A percentile compares a stretch with the other conserved stretches of the same genome.
phyloP scores from a whole-genome alignment of 2,329 filamentous ascomycete genomes.

The Trichoderma sp. region DNA sequence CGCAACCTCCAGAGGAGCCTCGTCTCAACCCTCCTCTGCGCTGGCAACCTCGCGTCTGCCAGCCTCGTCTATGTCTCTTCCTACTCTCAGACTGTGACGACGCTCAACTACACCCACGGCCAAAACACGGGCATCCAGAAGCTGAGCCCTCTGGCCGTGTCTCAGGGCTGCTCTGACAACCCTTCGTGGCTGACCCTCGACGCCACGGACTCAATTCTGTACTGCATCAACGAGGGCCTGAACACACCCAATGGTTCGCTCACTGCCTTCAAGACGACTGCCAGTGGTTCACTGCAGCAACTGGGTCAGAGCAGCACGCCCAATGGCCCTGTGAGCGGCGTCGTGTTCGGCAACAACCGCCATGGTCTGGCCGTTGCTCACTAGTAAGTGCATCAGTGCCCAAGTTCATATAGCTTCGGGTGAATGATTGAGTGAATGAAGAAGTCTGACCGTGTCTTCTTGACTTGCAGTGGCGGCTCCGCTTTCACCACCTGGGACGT shows the following conservation, averaged over 20 bases:
- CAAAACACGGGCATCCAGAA: conserved; percentile 33
- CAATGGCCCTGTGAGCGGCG: conserved; percentile 49
- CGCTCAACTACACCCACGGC: conserved; percentile 45
- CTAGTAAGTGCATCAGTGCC: conserved; percentile 44
- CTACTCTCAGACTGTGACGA: conserved; percentile 52
- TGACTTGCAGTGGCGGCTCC: conserved; percentile 36
- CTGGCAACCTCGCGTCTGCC: conserved; percentile 39
- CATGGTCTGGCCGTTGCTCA: conserved; percentile 48
- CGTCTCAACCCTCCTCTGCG: conserved; percentile 29
- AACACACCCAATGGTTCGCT: conserved; percentile 52
- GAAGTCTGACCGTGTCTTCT: neutral
- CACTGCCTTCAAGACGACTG: conserved; percentile 43
- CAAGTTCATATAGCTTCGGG: too few species aligned
- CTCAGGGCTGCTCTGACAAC: conserved; percentile 53
- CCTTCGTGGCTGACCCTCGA: conserved; percentile 65
- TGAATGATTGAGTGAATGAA: neutral
- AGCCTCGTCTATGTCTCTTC: conserved; percentile 52
- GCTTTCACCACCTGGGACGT: conserved; percentile 51
- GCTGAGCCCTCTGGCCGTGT: conserved; percentile 48
- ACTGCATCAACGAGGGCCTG: conserved; percentile 63
- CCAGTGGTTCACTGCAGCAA: conserved; percentile 45
- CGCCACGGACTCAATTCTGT: conserved; percentile 51
- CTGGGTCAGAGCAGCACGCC: conserved; percentile 43
- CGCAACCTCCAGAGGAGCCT: conserved; percentile 25
- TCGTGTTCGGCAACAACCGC: conserved; percentile 47